phyloP scores from a whole-genome alignment of 2,329 filamentous ascomycete species.

The Thyridium curvatum region DNA sequence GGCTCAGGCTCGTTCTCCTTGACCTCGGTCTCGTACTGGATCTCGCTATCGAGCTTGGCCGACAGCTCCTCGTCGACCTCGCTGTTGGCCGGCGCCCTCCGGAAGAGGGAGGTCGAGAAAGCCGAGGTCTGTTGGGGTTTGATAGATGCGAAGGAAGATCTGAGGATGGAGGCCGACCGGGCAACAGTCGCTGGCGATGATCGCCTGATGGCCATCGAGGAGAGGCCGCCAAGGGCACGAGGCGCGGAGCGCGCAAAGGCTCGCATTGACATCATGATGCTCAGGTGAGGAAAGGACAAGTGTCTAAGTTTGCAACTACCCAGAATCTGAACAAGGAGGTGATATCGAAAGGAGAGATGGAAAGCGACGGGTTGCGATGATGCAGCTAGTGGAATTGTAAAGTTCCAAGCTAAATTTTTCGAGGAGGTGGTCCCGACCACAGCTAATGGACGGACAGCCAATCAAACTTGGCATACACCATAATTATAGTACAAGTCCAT shows the following conservation, averaged over 20 bases:
- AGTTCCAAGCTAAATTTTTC: too few species aligned
- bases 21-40: constrained; percentile 77
- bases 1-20: constrained; percentile 67
- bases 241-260: constrained; percentile 60
- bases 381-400: too few species aligned
- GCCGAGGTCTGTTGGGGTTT: constrained; percentile 34
- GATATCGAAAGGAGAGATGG: too few species aligned
- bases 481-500: too few species aligned
- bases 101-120: constrained; percentile 42
- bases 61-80: constrained; percentile 73
- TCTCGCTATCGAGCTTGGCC: constrained; percentile 78
- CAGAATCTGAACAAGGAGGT: too few species aligned
- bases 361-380: too few species aligned
- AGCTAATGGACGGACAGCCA: too few species aligned
- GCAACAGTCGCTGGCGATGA: constrained; percentile 31
- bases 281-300: too few species aligned
- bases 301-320: too few species aligned
- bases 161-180: constrained; percentile 42
- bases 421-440: too few species aligned
- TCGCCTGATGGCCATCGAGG: constrained; percentile 43
- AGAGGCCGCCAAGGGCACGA: constrained; percentile 53
- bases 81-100: constrained; percentile 24
- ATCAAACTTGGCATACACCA: too few species aligned
- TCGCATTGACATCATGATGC: constrained; percentile 65
- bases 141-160: constrained; percentile 33